A percentile compares a stretch with the other conserved stretches of the same genome.
Evolutionary conservation across 2,329 filamentous ascomycete genomes (phyloP).

Genomic region (Cladophialophora psammophila): DNA sequence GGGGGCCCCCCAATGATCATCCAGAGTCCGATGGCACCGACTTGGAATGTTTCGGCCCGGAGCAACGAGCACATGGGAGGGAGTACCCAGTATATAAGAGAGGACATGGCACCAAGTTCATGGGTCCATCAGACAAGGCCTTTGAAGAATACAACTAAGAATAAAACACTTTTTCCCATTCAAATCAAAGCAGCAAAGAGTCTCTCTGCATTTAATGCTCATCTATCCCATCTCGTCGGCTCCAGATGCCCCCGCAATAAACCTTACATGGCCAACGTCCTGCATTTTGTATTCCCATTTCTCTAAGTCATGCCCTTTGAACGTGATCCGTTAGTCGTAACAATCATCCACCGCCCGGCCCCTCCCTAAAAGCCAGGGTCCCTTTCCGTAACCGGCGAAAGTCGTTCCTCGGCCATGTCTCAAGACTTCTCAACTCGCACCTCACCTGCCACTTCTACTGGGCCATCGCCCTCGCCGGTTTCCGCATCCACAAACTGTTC

Average conservation of each 20-base stretch:
- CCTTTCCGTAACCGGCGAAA: not conserved
- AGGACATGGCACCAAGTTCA: too few species aligned
- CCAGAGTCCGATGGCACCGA: too few species aligned
- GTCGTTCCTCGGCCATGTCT: not conserved
- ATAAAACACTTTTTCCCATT: conserved; percentile 1
- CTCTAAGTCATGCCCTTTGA: conserved; percentile 7
- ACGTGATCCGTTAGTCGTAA: conserved; percentile 8
- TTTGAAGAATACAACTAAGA: not conserved
- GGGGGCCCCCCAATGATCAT: too few species aligned
- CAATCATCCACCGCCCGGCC: not conserved
- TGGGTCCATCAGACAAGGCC: too few species aligned
- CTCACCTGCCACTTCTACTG: not conserved
- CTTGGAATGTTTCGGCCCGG: too few species aligned
- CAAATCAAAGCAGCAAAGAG: not conserved
- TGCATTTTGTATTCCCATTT: not conserved
- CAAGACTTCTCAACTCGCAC: not conserved
- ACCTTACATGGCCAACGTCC: not conserved
- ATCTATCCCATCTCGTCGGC: not conserved
- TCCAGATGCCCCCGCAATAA: not conserved
- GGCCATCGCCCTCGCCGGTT: conserved; percentile 21
- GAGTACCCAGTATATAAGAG: too few species aligned
- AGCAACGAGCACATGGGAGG: too few species aligned
- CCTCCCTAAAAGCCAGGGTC: not conserved
- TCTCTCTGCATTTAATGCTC: conserved; percentile 1
- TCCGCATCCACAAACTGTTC: conserved; percentile 38